Evolutionary conservation across 345 rosid species (phyloP).

Genomic region (Eucalyptus caleyi): DNA sequence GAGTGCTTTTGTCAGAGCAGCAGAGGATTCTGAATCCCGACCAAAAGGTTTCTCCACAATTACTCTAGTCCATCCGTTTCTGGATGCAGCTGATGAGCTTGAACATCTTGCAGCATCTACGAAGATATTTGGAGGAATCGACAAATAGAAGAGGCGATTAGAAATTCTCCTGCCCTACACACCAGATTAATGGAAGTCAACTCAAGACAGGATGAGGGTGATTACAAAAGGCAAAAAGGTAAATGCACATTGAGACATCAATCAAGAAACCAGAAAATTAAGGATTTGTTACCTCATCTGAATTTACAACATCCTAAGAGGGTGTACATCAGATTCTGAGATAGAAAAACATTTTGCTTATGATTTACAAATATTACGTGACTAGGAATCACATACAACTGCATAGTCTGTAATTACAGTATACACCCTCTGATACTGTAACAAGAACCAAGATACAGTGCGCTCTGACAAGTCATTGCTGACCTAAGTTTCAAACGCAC

Average conservation of each 20-base stretch:
- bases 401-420: not conserved
- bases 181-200: not conserved
- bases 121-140: slow-evolving; percentile 91
- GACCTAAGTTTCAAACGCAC: not conserved
- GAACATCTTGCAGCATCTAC: slow-evolving; percentile 83
- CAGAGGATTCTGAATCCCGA: slow-evolving; percentile 86
- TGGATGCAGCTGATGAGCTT: slow-evolving; percentile 76
- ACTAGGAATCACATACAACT: not conserved
- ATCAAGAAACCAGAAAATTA: not conserved
- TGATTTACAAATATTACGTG: not conserved
- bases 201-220: not conserved
- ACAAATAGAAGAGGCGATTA: slow-evolving; percentile 82
- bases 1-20: slow-evolving; percentile 74
- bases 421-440: not conserved
- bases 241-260: not conserved
- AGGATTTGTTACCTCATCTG: not conserved
- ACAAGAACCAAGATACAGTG: not conserved
- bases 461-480: not conserved
- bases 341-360: not conserved
- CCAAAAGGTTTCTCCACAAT: slow-evolving; percentile 99
- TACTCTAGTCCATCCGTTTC: slow-evolving; percentile 90
- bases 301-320: not conserved
- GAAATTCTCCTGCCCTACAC: slow-evolving; percentile 70
- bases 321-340: not conserved
- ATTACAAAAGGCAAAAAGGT: not conserved